phyloP scores from a whole-genome alignment of 371 early-diverging fungal species.

The Choanephora cucurbitarum region DNA sequence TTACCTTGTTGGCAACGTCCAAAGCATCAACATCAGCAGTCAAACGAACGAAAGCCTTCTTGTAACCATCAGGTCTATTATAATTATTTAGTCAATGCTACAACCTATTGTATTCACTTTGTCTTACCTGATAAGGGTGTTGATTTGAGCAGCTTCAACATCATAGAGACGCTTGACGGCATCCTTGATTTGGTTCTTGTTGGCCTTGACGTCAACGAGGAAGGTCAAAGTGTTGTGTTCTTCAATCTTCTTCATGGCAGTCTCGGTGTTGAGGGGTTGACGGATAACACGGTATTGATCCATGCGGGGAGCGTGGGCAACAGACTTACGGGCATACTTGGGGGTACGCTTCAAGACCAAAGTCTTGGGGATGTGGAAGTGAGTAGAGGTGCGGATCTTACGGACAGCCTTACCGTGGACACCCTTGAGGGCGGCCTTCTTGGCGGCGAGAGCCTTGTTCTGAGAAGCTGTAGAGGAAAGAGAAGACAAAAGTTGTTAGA shows the following conservation, averaged over 20 bases:
- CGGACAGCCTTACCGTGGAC: constrained; percentile 71
- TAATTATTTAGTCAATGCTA: constrained; percentile 18
- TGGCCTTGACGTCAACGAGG: constrained; percentile 92
- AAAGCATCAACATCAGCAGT: constrained; percentile 94
- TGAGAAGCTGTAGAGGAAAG: constrained; percentile 18
- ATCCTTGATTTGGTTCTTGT: constrained; percentile 97
- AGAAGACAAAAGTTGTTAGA: background rate
- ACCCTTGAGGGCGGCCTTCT: constrained; percentile 91
- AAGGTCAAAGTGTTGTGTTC: constrained; percentile 98
- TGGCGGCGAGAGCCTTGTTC: constrained; percentile 65
- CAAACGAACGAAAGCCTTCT: constrained; percentile 99
- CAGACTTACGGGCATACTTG: constrained; percentile 89
- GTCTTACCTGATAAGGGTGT: constrained; percentile 87
- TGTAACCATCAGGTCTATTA: constrained; percentile 84
- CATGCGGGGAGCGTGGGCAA: constrained; percentile 69
- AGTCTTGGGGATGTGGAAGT: constrained; percentile 95
- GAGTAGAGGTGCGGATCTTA: constrained; percentile 86
- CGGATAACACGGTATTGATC: constrained; percentile 89
- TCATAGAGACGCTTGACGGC: constrained; percentile 95
- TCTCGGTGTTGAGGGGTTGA: constrained; percentile 95
- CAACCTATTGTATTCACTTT: constrained; percentile 1
- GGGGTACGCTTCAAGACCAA: constrained; percentile 80
- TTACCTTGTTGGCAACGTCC: constrained; percentile 93
- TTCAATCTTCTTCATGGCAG: constrained; percentile 98
- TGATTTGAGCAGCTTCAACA: constrained; percentile 90